Base-by-base conservation (phyloP, 2,329 filamentous ascomycete genomes). In the Ascochyta fabae region DNA sequence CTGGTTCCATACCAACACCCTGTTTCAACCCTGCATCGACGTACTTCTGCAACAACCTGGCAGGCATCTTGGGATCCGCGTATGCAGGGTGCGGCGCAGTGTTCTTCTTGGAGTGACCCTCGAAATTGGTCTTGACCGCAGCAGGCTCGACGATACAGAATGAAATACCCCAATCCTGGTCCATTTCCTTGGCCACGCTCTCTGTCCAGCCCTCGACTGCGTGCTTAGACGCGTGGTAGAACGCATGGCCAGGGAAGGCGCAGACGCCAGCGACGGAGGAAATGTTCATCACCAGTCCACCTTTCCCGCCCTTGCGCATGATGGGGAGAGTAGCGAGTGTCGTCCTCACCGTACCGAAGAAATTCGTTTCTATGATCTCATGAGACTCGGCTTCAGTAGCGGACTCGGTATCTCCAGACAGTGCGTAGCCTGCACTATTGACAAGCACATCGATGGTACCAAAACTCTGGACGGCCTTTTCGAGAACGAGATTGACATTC, bases 381-480 rank as follows among this genome's bases (percentile, higher is more conserved):
- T 75, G 74, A 1, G 67, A 60, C 45, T 76, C 68, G n/a, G 64
- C 61, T 12, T 76, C 70, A 4, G 66, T 66, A 4, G 72, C 69
- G n/a, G 62, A 59, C 52, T 74, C 67, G 23, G 31, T 64, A 44
- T 48, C 77, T 7, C 55, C 76, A 29, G 79, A 78, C 6, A 70
- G 48, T 0, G 58, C 50, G 2, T 73, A 66, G 1, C 78, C 68
- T 62, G 91, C 90, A 2, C 67, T 67, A 0, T 61, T 55, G 13
- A 83, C 65, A 0, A 79, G 74, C 1, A 62, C 53, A n/a, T 77
- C 68, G 49, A 82, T 75, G 1, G 92, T 90, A 68, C 92, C 89
- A 72, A 87, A 94, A 40, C 80, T 81, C 76, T 88, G 79, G 72
- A 93, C 87, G 66, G 90, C 89, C 0, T 65, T 58, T 0, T 51